phyloP scores from a whole-genome alignment of 441 rosid genomes.

The Mallotus japonicus region DNA sequence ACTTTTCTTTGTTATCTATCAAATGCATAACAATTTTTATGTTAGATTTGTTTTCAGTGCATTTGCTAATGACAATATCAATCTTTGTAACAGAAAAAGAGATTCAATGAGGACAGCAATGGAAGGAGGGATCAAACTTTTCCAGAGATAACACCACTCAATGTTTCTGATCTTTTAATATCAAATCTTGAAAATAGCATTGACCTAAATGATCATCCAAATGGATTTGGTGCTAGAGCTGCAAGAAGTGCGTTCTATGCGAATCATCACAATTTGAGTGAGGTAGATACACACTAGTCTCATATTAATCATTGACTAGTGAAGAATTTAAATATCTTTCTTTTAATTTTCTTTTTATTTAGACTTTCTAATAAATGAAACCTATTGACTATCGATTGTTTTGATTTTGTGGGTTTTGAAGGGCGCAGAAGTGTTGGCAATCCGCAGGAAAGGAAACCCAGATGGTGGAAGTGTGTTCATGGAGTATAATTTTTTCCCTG shows the following conservation, averaged over 20 bases:
- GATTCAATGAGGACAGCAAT: slow-evolving; percentile 27
- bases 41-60: not conserved
- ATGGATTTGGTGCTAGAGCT: slow-evolving; percentile 27
- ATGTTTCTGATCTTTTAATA: slow-evolving; percentile 24
- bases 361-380: not conserved
- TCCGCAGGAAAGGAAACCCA: slow-evolving; percentile 41
- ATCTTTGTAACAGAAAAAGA: slow-evolving; percentile 34
- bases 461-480: slow-evolving; percentile 31
- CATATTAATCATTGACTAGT: not conserved
- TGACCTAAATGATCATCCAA: slow-evolving; percentile 17
- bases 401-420: slow-evolving; percentile 17
- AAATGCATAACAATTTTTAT: too few relatives aligned
- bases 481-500: slow-evolving; percentile 75
- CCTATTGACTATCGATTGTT: not conserved
- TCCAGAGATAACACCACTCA: slow-evolving; percentile 12
- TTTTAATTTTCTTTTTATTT: not conserved
- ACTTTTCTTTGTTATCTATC: not conserved
- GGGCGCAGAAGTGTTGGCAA: slow-evolving; percentile 36
- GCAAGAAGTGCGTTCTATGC: slow-evolving; percentile 27
- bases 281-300: slow-evolving; percentile 24
- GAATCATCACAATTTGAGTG: slow-evolving; percentile 10
- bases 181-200: slow-evolving; percentile 26
- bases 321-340: not conserved
- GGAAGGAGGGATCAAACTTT: slow-evolving; percentile 28
- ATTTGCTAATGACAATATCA: not conserved